A percentile compares a stretch with the other conserved stretches of the same genome.
Evolutionary conservation across 2,329 filamentous ascomycete species (phyloP).

Genomic region (Zalaria sp.): DNA sequence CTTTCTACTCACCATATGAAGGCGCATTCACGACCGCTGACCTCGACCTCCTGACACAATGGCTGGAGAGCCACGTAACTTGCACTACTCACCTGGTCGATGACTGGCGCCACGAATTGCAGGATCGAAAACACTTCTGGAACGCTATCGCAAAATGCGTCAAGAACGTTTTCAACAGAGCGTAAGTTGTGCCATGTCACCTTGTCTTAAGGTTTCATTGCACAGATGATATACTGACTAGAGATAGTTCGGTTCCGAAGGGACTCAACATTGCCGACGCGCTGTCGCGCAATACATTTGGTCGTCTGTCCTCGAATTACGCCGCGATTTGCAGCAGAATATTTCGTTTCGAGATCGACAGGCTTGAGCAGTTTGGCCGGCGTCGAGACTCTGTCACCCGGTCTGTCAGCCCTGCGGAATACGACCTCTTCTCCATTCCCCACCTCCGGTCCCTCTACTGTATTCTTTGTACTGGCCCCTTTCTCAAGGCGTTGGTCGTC

Average conservation of each 20-base stretch:
- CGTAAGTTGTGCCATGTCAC: not conserved
- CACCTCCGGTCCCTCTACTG: not conserved
- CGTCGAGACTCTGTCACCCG: not conserved
- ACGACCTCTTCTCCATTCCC: no score
- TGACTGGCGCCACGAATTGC: not conserved
- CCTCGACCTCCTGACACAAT: not conserved
- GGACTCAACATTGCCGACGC: not conserved
- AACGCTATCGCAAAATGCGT: not conserved
- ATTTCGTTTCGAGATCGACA: not conserved
- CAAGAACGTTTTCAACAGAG: not conserved
- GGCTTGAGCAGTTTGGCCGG: not conserved
- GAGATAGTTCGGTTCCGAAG: not conserved
- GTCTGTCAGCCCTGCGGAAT: no score
- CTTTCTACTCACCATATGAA: not conserved
- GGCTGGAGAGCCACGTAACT: conserved; percentile 1
- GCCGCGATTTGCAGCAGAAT: not conserved
- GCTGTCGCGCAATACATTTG: not conserved
- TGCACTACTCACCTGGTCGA: not conserved
- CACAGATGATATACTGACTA: not conserved
- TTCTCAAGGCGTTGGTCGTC: not conserved
- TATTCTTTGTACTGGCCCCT: not conserved
- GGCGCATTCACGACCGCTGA: not conserved
- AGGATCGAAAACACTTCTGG: not conserved
- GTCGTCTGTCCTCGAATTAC: not conserved
- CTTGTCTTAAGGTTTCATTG: not conserved